Percentiles rank a stretch among this genome's conserved stretches.
These are phyloP conservation scores for Wickerhamomyces rabaulensis DNA, from an alignment of 805 yeast species.

Conservation along the genomic window DNA sequence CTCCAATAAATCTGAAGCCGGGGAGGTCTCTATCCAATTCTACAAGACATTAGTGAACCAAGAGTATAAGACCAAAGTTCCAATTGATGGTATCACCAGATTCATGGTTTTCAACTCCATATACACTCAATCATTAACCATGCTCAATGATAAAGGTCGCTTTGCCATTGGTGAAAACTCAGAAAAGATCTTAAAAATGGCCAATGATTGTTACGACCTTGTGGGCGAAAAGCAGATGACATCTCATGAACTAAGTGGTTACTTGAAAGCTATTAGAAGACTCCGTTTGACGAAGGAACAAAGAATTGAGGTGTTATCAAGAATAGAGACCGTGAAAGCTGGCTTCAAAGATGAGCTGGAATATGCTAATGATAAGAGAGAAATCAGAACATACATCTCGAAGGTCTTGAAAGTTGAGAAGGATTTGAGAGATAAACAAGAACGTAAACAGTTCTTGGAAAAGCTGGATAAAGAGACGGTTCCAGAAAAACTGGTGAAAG, in stretches of 20 bases:
- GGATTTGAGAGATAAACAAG: constrained; percentile 13
- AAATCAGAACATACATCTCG: constrained; percentile 6
- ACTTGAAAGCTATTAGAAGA: constrained; percentile 20
- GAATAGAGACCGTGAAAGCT: constrained; percentile 7
- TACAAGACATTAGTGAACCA: constrained; percentile 11
- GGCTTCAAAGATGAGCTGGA: constrained; percentile 10
- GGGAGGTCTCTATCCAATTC: constrained; percentile 11
- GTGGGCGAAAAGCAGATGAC: constrained; percentile 5
- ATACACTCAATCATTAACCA: constrained; percentile 15
- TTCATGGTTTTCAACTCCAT: constrained; percentile 21
- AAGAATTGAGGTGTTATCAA: constrained; percentile 11
- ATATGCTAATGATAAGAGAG: constrained; percentile 1
- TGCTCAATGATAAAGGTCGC: constrained; percentile 16
- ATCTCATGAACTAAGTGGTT: constrained; percentile 17
- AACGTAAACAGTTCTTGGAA: constrained; percentile 9
- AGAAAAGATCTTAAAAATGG: constrained; percentile 11
- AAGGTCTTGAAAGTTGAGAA: constrained; percentile 11
- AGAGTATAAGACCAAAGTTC: constrained; percentile 6
- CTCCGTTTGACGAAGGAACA: constrained; percentile 15
- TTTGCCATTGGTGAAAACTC: constrained; percentile 15
- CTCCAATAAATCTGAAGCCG: constrained; percentile 6
- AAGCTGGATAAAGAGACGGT: constrained; percentile 5
- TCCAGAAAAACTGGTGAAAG: background rate
- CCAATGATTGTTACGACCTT: constrained; percentile 12
- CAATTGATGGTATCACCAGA: constrained; percentile 11